Conservation (phyloP, 495 filamentous ascomycete species). For the Penicillium atrosanguineum region DNA sequence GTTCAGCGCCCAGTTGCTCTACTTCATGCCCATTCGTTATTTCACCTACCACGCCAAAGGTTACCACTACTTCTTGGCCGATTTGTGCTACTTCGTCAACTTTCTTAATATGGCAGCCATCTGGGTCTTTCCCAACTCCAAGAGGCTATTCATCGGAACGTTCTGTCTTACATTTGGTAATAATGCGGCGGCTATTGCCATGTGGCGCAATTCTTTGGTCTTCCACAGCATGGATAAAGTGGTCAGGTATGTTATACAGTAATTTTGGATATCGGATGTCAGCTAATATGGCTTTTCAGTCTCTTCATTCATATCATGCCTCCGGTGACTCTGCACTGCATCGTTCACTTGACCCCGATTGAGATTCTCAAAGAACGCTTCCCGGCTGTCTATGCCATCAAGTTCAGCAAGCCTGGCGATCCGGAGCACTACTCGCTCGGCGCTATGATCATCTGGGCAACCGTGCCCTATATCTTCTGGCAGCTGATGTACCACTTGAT, state of each 20-base stretch:
- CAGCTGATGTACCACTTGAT: conserved; percentile 88
- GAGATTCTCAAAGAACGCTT: conserved; percentile 67
- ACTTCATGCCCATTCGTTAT: conserved; percentile 95
- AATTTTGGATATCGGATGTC: background rate
- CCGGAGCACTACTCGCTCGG: conserved; percentile 74
- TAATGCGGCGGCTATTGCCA: conserved; percentile 95
- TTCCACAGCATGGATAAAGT: conserved; percentile 98
- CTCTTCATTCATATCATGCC: conserved; percentile 99
- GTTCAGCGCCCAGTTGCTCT: conserved; percentile 81
- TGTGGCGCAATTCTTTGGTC: conserved; percentile 98
- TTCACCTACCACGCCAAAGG: conserved; percentile 86
- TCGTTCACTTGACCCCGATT: conserved; percentile 76
- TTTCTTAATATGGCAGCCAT: conserved; percentile 76
- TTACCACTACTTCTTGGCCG: conserved; percentile 96
- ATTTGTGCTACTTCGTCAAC: conserved; percentile 98
- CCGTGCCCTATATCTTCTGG: conserved; percentile 88
- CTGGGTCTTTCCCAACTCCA: conserved; percentile 89
- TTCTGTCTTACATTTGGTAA: conserved; percentile 94
- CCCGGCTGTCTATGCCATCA: conserved; percentile 82
- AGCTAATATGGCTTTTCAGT: conserved; percentile 39
- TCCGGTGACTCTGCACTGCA: conserved; percentile 84
- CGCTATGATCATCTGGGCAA: conserved; percentile 91
- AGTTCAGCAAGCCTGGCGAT: conserved; percentile 64
- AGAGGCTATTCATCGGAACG: conserved; percentile 87
- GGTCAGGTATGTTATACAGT: conserved; percentile 55